Conservation (phyloP, 2,329 filamentous ascomycete genomes). For the Tolypocladium sp. region DNA sequence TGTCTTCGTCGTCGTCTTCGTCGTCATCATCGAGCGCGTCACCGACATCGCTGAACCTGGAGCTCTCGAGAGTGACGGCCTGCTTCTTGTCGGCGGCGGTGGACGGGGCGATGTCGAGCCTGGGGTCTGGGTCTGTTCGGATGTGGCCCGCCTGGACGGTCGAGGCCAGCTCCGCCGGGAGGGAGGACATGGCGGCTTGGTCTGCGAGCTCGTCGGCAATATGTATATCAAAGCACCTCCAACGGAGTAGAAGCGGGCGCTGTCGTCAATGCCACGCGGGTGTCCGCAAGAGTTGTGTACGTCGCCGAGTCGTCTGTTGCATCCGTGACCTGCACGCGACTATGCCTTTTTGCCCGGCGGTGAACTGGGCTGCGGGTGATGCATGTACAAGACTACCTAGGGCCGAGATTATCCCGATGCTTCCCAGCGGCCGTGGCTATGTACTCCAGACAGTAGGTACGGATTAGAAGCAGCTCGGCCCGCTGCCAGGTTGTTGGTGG, state of each 20-base stretch:
- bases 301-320: not conserved
- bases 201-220: not conserved
- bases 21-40: constrained; percentile 27
- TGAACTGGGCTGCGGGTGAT: constrained; percentile 5
- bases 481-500: not conserved
- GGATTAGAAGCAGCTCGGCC: not conserved
- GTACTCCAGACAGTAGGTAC: too few relatives aligned
- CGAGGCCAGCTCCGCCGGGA: constrained; percentile 62
- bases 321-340: not conserved
- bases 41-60: constrained; percentile 12
- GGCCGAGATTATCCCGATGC: not conserved
- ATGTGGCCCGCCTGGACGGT: constrained; percentile 75
- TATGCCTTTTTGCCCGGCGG: constrained; percentile 19
- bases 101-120: constrained; percentile 71
- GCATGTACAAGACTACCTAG: not conserved
- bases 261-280: too few relatives aligned
- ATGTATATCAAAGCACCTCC: not conserved
- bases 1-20: constrained; percentile 52
- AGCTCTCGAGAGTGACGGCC: constrained; percentile 14
- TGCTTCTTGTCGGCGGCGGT: constrained; percentile 57
- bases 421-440: not conserved
- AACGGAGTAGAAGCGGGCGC: not conserved
- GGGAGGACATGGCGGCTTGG: constrained; percentile 36
- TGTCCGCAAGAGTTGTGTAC: not conserved
- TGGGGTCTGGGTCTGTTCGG: constrained; percentile 59